Base-by-base conservation (phyloP, 768 basidiomycete species). In the Panus rudis region DNA sequence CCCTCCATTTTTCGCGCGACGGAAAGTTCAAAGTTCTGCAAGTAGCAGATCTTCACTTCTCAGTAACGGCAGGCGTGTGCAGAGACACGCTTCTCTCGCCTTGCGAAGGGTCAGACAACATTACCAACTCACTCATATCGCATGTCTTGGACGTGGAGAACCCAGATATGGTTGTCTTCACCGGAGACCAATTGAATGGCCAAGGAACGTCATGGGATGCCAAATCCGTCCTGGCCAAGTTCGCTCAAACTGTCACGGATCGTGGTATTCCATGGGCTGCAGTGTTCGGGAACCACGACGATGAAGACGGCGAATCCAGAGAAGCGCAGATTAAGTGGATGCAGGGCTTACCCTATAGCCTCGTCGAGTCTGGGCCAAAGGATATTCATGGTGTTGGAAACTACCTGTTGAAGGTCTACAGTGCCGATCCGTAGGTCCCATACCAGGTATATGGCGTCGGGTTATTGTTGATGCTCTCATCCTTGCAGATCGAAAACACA, bases 231-330 rank as follows among this genome's bases (percentile, higher is more conserved):
- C 66, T 97, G 6, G 84, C 92, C 12, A 97, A 97, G 63, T 93
- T 93, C 54, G 80, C 90, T 0, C 70, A 68, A 23, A 78, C 80
- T 0, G 88, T 87, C 4, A 84, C 83, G 12, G 77, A 81, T 11
- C 75, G 81, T 37, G 63, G 72, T 17, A 84, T 94, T 27, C 87
- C 93, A 0, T 99, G 93, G 93, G 79, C 90, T 3, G 84, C 81
- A 0, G 75, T 97, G 2, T 93, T 97, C 61, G 94, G 94, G 1
- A 97, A 99, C 56, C 94, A 99, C 61, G 94, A 97, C 52, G 75
- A 79, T 33, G 85, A 92, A 47, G 72, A 78, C 39, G 84, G 82
- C 12, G 52, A 70, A 52, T 52, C 65, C 22, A 79, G 81, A 49
- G 76, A 72, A 23, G 72, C 78, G 14, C 89, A 93, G 55, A 57